phyloP scores from a whole-genome alignment of 2,329 filamentous ascomycete species.

The Sarocladium kiliense region DNA sequence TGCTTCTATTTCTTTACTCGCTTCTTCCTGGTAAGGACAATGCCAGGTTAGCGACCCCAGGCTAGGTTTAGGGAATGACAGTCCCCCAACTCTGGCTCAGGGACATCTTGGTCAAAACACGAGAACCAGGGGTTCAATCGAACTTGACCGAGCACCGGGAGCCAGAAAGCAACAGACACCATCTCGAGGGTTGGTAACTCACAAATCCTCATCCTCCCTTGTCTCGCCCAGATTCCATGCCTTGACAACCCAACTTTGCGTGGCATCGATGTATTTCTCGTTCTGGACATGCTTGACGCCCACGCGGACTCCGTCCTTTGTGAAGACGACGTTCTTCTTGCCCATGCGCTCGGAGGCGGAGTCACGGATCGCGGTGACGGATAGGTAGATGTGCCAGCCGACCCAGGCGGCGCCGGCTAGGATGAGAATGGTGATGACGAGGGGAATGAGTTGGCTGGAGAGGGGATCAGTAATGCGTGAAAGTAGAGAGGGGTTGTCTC shows the following conservation, averaged over 20 bases:
- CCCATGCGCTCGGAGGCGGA: constrained; percentile 66
- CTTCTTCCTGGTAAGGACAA: background rate
- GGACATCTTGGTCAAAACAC: no score
- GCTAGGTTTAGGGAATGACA: no score
- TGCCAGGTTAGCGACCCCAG: background rate
- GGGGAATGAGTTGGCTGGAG: constrained; percentile 57
- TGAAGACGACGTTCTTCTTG: constrained; percentile 70
- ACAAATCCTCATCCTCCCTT: constrained; percentile 16
- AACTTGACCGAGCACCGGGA: no score
- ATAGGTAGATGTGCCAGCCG: constrained; percentile 68
- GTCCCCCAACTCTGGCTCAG: no score
- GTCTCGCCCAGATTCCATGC: constrained; percentile 54
- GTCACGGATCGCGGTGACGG: constrained; percentile 59
- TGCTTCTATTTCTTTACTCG: background rate
- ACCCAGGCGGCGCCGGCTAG: constrained; percentile 57
- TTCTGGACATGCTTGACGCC: constrained; percentile 63
- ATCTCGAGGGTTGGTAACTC: constrained; percentile 4
- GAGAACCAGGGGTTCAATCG: no score
- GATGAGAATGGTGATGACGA: constrained; percentile 62
- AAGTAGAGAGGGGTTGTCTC: constrained; percentile 9
- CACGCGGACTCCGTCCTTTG: constrained; percentile 68
- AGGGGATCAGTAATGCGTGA: background rate
- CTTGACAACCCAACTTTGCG: constrained; percentile 64
- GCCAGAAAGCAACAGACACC: no score
- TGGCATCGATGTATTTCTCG: constrained; percentile 69